Evolutionary conservation across 306 rosid genomes (phyloP), one percentile per base, ranked within the genome.

Genomic region (Trichosanthes truncata): DNA sequence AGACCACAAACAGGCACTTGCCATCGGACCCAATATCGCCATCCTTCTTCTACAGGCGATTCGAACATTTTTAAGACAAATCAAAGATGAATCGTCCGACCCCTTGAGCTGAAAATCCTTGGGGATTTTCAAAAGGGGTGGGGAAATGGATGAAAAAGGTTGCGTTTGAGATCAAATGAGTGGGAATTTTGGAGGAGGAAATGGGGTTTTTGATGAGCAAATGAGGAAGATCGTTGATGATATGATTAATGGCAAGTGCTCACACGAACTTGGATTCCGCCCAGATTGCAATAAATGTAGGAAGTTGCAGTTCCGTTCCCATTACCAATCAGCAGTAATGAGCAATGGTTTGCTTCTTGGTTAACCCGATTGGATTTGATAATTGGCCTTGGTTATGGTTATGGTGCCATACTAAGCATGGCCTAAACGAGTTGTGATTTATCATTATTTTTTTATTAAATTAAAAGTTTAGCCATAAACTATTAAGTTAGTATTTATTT

Each of bases 21-120:
- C 82, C 82, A 80, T 80, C 78, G 55, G 14, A 80, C 31, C 82
- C 82, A 80, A 65, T 68, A 56, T n/a, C n/a, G 69, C 53, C 62
- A 80, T 23, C 78, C 78, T n/a, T 80, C 52, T 21, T 79, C 41
- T 13, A 18, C 63, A 7, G 38, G 23, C 26, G 76, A 79, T 9
- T 48, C 10, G 15, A 69, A 65, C 81, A 79, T 79, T 43, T 78
- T 9, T 17, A 4, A 59, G 29, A 41, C 17, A 23, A 40, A 15
- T 78, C 73, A 15, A 26, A 77, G 38, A 45, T 38, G 13, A 72
- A 45, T 43, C 18, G 57, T 0, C 21, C 56, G 3, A 45, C 77
- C 51, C 38, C 23, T 72, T 15, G 23, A 45, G 77, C 7, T 72
- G 21, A 45, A 63, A 72, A 72, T 40, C 18, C 25, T 29, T 21